Evolutionary conservation across 768 basidiomycete species (phyloP).

Genomic region (Pulveroboletus sp.): DNA sequence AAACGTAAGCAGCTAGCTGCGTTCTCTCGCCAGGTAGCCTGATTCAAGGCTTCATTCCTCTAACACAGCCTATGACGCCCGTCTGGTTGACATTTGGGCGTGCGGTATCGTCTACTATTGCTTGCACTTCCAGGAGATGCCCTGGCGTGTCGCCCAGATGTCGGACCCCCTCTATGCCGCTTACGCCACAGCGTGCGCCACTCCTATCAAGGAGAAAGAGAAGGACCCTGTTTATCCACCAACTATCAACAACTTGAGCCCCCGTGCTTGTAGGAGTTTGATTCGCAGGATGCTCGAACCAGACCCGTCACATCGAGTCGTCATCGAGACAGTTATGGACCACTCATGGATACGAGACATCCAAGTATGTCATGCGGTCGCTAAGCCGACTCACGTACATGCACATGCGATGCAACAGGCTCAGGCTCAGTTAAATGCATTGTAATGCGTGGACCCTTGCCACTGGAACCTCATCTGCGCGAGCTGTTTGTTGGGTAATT

Average conservation of each 20-base stretch:
- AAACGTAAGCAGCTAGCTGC: slow-evolving; percentile 73
- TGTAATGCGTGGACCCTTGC: slow-evolving; percentile 1
- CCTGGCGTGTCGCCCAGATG: slow-evolving; percentile 92
- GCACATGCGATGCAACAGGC: slow-evolving; percentile 60
- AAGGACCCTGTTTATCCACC: slow-evolving; percentile 39
- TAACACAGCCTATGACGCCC: slow-evolving; percentile 86
- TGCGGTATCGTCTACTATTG: slow-evolving; percentile 98
- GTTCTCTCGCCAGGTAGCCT: slow-evolving; percentile 36
- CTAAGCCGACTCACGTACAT: slow-evolving; percentile 68
- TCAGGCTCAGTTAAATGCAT: slow-evolving; percentile 38
- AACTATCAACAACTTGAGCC: slow-evolving; percentile 86
- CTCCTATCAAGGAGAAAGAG: slow-evolving; percentile 29
- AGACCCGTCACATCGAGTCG: slow-evolving; percentile 69
- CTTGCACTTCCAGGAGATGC: slow-evolving; percentile 95
- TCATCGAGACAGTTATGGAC: slow-evolving; percentile 77
- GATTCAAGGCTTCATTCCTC: slow-evolving; percentile 22
- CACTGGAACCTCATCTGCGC: neutral
- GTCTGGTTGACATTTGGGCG: slow-evolving; percentile 97
- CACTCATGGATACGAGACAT: slow-evolving; percentile 79
- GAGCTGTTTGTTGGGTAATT: neutral
- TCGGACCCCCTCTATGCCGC: slow-evolving; percentile 77
- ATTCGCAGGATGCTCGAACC: slow-evolving; percentile 96
- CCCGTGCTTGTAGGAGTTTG: slow-evolving; percentile 76
- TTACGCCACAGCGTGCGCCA: slow-evolving; percentile 50
- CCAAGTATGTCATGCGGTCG: slow-evolving; percentile 72